phyloP scores from a whole-genome alignment of 2,329 filamentous ascomycete genomes.

The Ceratocystis papillata region DNA sequence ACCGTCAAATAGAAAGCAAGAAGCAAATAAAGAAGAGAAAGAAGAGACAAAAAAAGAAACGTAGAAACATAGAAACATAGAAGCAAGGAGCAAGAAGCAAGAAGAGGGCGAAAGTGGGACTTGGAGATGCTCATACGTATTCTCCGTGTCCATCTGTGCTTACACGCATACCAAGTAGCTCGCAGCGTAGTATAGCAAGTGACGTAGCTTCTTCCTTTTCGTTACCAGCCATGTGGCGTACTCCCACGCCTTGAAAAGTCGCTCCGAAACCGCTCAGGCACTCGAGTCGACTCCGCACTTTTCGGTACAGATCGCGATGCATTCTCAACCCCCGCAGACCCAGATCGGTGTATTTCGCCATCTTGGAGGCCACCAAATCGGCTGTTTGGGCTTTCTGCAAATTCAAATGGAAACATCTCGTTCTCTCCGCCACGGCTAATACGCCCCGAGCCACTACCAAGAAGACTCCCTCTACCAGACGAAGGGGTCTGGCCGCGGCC shows the following conservation, averaged over 20 bases:
- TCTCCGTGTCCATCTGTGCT: constrained; percentile 1
- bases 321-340: constrained; percentile 31
- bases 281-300: not conserved
- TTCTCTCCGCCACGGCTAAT: constrained; percentile 20
- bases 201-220: not conserved
- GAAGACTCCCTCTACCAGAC: constrained; percentile 39
- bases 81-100: too few species aligned
- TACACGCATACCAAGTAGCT: not conserved
- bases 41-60: not conserved
- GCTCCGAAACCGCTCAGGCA: not conserved
- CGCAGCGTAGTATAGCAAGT: too few species aligned
- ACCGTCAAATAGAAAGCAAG: constrained; percentile 12
- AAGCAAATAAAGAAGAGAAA: not conserved
- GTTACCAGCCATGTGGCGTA: constrained; percentile 8
- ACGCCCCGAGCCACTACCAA: constrained; percentile 9
- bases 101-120: too few species aligned
- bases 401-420: constrained; percentile 22
- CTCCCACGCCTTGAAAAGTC: constrained; percentile 8
- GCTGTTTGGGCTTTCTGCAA: constrained; percentile 34
- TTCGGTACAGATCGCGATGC: constrained; percentile 1
- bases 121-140: too few species aligned
- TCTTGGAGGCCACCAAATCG: constrained; percentile 53
- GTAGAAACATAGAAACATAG: not conserved
- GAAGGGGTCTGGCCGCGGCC: constrained; percentile 37
- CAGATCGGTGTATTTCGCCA: constrained; percentile 30